Percentiles rank a stretch among this genome's conserved stretches.
Evolutionary conservation across 2,329 filamentous ascomycete species (phyloP).

Genomic region (Neonectria coccinea): DNA sequence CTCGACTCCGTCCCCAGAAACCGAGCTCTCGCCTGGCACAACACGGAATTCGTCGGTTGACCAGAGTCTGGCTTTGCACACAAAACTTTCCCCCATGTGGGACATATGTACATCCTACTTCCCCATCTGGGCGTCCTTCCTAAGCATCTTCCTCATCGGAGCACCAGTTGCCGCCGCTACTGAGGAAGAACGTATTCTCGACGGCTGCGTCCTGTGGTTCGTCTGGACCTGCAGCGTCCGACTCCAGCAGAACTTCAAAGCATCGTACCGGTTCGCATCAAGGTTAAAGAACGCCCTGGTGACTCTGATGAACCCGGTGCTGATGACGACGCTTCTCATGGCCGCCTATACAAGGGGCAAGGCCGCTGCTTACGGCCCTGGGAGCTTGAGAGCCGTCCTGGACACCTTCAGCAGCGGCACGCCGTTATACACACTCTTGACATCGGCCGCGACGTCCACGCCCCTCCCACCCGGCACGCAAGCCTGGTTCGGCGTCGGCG

Average conservation of each 20-base stretch:
- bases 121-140: constrained; percentile 45
- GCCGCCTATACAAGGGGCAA: constrained; percentile 58
- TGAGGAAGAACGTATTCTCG: constrained; percentile 55
- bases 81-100: constrained; percentile 26
- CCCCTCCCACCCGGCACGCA: constrained; percentile 31
- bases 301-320: constrained; percentile 61
- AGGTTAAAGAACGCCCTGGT: constrained; percentile 49
- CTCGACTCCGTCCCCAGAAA: constrained; percentile 9
- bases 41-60: constrained; percentile 29
- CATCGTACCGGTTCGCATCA: constrained; percentile 9
- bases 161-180: constrained; percentile 53
- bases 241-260: constrained; percentile 54
- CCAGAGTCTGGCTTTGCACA: background rate
- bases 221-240: constrained; percentile 60
- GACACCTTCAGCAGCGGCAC: constrained; percentile 50
- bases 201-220: constrained; percentile 61
- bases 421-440: constrained; percentile 53
- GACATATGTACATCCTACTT: constrained; percentile 41
- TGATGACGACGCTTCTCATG: constrained; percentile 59
- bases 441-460: constrained; percentile 27
- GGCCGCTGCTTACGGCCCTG: constrained; percentile 45
- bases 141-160: constrained; percentile 53
- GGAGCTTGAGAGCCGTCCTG: constrained; percentile 47
- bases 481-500: constrained; percentile 59
- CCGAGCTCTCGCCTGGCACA: constrained; percentile 2